phyloP scores from a whole-genome alignment of 768 basidiomycete genomes.

The Goffeauzyma gilvescens region DNA sequence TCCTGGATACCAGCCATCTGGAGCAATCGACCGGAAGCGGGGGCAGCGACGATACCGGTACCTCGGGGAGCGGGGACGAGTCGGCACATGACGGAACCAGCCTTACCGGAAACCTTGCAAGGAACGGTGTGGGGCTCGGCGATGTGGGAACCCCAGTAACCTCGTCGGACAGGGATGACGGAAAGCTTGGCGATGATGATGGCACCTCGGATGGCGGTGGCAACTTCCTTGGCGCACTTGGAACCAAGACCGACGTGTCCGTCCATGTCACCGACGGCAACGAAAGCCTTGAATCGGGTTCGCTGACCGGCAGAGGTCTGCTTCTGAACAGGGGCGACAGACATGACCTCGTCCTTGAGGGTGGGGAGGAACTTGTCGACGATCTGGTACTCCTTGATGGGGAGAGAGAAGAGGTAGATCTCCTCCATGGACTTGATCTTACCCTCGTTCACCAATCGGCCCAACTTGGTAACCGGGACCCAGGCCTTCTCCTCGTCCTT shows the following conservation, averaged over 20 bases:
- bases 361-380: constrained; percentile 98
- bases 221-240: constrained; percentile 99
- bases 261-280: constrained; percentile 95
- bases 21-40: constrained; percentile 84
- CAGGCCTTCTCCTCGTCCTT: constrained; percentile 99
- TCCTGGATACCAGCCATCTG: constrained; percentile 97
- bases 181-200: constrained; percentile 98
- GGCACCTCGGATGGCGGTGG: constrained; percentile 96
- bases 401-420: constrained; percentile 99
- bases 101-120: constrained; percentile 94
- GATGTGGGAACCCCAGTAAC: constrained; percentile 99
- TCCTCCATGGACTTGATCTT: constrained; percentile 99
- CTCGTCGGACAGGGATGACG: constrained; percentile 91
- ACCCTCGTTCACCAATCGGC: constrained; percentile 95
- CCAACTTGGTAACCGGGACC: constrained; percentile 92
- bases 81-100: constrained; percentile 97
- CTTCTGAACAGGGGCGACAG: constrained; percentile 99
- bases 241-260: constrained; percentile 98
- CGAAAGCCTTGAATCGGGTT: constrained; percentile 99
- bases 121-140: constrained; percentile 98
- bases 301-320: constrained; percentile 99
- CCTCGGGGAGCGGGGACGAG: constrained; percentile 95
- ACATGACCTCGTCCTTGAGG: constrained; percentile 93
- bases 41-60: constrained; percentile 98
- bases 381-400: constrained; percentile 98